These are phyloP conservation scores for Zasmidium angulare DNA, from an alignment of 2,329 filamentous ascomycete genomes.

Conservation along the genomic window DNA sequence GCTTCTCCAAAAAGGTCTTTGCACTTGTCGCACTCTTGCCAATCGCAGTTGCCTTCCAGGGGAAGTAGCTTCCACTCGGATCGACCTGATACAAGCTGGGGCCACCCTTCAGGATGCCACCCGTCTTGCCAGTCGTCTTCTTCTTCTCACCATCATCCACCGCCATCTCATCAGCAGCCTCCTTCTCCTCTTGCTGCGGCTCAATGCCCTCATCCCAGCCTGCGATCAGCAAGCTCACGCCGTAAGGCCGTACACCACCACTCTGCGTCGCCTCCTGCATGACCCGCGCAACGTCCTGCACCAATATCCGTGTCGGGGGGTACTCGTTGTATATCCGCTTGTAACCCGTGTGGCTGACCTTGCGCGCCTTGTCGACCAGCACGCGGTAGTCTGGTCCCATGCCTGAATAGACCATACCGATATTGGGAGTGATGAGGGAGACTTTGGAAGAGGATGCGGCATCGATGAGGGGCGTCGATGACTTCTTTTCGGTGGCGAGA, in stretches of 20 bases:
- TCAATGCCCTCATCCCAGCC: slow-evolving; percentile 97
- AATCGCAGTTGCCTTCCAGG: slow-evolving; percentile 98
- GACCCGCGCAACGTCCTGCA: slow-evolving; percentile 94
- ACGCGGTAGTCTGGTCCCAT: slow-evolving; percentile 99
- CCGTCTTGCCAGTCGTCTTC: slow-evolving; percentile 80
- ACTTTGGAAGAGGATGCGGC: slow-evolving; percentile 94
- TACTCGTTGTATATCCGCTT: slow-evolving; percentile 99
- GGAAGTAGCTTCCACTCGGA: slow-evolving; percentile 97
- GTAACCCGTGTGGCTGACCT: slow-evolving; percentile 97
- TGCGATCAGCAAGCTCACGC: slow-evolving; percentile 90
- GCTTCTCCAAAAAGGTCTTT: slow-evolving; percentile 98
- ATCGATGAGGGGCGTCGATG: slow-evolving; percentile 94
- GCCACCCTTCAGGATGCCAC: slow-evolving; percentile 90
- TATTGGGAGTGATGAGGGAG: slow-evolving; percentile 96
- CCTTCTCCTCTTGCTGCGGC: slow-evolving; percentile 72
- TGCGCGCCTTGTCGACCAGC: slow-evolving; percentile 94
- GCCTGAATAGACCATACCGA: slow-evolving; percentile 98
- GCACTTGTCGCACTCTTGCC: slow-evolving; percentile 97
- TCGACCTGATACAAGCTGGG: slow-evolving; percentile 99
- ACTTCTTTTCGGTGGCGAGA: slow-evolving; percentile 99
- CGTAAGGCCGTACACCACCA: slow-evolving; percentile 94
- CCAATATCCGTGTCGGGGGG: slow-evolving; percentile 97
- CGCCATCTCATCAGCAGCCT: slow-evolving; percentile 54
- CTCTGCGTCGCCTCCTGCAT: slow-evolving; percentile 99
- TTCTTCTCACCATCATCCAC: slow-evolving; percentile 67